Base-by-base conservation (phyloP, 1,284 basidiomycete species). In the Rhodofomes roseus region DNA sequence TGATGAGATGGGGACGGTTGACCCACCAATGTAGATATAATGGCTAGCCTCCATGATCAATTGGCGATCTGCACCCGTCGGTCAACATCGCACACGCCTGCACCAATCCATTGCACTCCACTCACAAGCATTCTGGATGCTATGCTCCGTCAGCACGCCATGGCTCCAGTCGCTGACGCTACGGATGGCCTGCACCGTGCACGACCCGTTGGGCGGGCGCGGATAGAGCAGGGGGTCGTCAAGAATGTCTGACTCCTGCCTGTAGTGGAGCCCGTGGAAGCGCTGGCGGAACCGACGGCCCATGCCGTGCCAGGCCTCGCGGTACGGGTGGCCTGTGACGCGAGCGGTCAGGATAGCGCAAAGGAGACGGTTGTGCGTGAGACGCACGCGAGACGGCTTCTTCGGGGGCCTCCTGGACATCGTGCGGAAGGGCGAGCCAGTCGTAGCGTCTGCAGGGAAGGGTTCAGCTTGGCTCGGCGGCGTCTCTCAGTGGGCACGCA, bases 111-210 rank as follows among this genome's bases (percentile, higher is more conserved):
- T 4, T n/a, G 31, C 25, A 48, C 1, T 11, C 20, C 16, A 83
- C 90, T 72, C 70, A 93, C 90, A 93, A 57, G 91, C 91, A 66
- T 89, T 86, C 75, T 95, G 93, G 59, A 96, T 91, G 72, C 89
- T 92, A 64, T 86, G 82, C 72, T 96, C 93, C 1, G 85, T 88
- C 64, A 95, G 78, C 23, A 94, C 90, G 20, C 95, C 95, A 70
- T 95, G 92, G 70, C 89, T 92, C 94, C 94, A 97, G 74, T 97
- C 95, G 2, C 81, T 86, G 18, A 94, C 89, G 62, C 91, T 93
- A 56, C 94, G 83, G 34, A 93, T 79, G 20, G 83, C 91, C 74
- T 95, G 93, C 18, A 94, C 88, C 27, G 77, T 78, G 66, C 87
- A 88, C 9, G 77, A 79, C 1, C 81, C 79, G 18, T 81, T 75